Evolutionary conservation across 73 alveolate genomes (phyloP).

Genomic region (Paramecium sonneborni): DNA sequence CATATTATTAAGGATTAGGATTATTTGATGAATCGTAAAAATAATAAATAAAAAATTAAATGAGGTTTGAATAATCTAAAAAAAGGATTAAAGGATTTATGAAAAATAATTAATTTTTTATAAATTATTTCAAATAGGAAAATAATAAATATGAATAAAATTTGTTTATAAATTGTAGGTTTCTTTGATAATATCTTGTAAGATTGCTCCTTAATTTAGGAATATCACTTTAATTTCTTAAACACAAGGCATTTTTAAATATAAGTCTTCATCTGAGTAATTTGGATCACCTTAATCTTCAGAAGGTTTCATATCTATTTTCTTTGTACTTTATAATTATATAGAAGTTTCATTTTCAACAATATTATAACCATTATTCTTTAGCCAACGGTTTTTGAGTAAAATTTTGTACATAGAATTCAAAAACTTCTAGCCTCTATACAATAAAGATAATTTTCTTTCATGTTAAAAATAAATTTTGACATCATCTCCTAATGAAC

Average conservation of each 20-base stretch:
- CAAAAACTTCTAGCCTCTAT: constrained; percentile 64
- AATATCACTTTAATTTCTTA: constrained; percentile 64
- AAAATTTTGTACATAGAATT: constrained; percentile 51
- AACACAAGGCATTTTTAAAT: constrained; percentile 64
- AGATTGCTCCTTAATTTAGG: constrained; percentile 63
- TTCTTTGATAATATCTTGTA: constrained; percentile 61
- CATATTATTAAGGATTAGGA: constrained; percentile 25
- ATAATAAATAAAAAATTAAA: neutral
- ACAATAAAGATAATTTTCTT: constrained; percentile 14
- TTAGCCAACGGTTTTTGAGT: constrained; percentile 64
- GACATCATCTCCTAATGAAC: constrained; percentile 65
- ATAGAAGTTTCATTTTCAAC: constrained; percentile 53
- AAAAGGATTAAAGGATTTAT: neutral
- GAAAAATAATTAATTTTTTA: neutral
- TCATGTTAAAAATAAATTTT: constrained; percentile 52
- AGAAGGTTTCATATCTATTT: neutral
- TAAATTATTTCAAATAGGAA: constrained; percentile 52
- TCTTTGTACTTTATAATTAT: constrained; percentile 7
- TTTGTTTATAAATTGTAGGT: constrained; percentile 53
- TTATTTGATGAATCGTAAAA: constrained; percentile 10
- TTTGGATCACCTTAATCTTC: constrained; percentile 59
- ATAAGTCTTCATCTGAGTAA: constrained; percentile 62
- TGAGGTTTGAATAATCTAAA: neutral
- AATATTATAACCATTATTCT: constrained; percentile 57
- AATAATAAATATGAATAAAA: constrained; percentile 58